Conservation (phyloP, 1,284 basidiomycete species). For the Ganoderma boninense region DNA sequence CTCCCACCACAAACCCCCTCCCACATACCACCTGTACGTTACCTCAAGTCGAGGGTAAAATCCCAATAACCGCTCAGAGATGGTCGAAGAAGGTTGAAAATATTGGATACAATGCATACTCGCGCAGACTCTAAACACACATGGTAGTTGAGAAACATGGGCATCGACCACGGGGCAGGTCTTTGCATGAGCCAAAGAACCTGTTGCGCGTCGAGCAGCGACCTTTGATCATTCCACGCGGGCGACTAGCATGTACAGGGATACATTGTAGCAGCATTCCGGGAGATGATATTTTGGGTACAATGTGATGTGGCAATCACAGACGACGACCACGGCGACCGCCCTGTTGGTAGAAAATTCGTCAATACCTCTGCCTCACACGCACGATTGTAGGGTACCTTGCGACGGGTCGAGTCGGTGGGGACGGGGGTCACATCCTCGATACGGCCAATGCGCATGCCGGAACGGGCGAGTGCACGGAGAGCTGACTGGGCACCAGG, state of each 20-base stretch:
- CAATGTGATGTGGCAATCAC: slow-evolving; percentile 49
- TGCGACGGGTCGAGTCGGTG: slow-evolving; percentile 97
- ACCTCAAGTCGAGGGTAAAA: not conserved
- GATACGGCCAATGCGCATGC: slow-evolving; percentile 98
- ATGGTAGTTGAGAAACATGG: slow-evolving; percentile 33
- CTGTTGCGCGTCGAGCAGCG: slow-evolving; percentile 86
- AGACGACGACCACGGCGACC: slow-evolving; percentile 99
- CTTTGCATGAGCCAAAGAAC: slow-evolving; percentile 47
- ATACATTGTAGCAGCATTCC: slow-evolving; percentile 46
- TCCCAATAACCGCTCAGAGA: not conserved
- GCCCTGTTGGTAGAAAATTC: slow-evolving; percentile 64
- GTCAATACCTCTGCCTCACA: slow-evolving; percentile 19
- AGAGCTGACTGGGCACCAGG: slow-evolving; percentile 98
- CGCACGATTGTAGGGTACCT: slow-evolving; percentile 55
- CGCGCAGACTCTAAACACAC: slow-evolving; percentile 28
- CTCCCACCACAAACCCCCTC: not conserved
- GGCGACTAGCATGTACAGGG: slow-evolving; percentile 40
- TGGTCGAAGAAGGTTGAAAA: slow-evolving; percentile 6
- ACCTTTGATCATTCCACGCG: slow-evolving; percentile 55
- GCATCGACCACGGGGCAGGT: slow-evolving; percentile 80
- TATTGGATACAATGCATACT: slow-evolving; percentile 28
- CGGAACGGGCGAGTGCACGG: slow-evolving; percentile 97
- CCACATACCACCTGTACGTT: not conserved
- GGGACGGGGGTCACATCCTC: slow-evolving; percentile 98
- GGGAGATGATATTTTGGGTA: slow-evolving; percentile 36